Evolutionary conservation across 1,284 basidiomycete species (phyloP).

Genomic region (Malassezia arunalokei): DNA sequence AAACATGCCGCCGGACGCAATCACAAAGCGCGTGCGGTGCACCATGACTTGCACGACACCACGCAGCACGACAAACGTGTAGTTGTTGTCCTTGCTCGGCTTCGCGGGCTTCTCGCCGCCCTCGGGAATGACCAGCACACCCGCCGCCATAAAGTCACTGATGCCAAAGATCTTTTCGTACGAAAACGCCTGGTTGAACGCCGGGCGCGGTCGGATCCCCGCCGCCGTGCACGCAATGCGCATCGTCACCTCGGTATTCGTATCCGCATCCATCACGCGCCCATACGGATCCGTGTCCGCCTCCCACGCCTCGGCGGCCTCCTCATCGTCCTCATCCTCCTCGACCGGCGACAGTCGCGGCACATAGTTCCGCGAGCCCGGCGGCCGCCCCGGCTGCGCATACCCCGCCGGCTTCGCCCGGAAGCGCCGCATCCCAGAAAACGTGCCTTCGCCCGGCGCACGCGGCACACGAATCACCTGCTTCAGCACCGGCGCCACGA

Average conservation of each 20-base stretch:
- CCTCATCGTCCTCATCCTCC: constrained; percentile 20
- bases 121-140: constrained; percentile 69
- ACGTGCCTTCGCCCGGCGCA: constrained; percentile 50
- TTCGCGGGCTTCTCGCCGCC: constrained; percentile 71
- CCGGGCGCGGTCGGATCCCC: constrained; percentile 54
- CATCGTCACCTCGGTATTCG: constrained; percentile 55
- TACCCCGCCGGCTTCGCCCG: neutral
- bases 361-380: neutral
- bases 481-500: constrained; percentile 57
- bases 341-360: neutral
- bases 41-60: constrained; percentile 77
- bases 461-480: constrained; percentile 69
- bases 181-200: constrained; percentile 56
- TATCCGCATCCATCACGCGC: constrained; percentile 60
- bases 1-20: constrained; percentile 74
- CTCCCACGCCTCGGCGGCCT: constrained; percentile 67
- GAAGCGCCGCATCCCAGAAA: constrained; percentile 27
- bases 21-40: constrained; percentile 63
- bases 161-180: constrained; percentile 96
- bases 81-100: constrained; percentile 81
- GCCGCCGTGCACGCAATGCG: constrained; percentile 65
- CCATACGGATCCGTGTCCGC: constrained; percentile 60
- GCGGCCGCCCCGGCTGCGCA: neutral
- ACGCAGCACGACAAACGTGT: constrained; percentile 48
- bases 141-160: constrained; percentile 76